Conservation (phyloP, 345 rosid genomes). For the Brassica rapa region DNA sequence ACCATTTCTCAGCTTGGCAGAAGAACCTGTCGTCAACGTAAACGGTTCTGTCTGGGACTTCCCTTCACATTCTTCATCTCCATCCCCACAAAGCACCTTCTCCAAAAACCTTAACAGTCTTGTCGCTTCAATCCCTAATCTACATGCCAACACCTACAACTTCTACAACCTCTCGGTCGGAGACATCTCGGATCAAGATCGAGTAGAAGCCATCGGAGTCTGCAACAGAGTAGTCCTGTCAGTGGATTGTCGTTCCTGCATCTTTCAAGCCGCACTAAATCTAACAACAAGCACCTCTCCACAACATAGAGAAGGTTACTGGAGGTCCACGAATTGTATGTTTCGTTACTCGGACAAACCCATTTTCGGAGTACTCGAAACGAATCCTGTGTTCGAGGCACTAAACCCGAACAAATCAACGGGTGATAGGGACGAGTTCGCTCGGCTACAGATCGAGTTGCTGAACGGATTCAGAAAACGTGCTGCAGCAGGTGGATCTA, state of each 20-base stretch:
- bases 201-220: conserved; percentile 10
- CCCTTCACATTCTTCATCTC: neutral
- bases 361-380: conserved; percentile 4
- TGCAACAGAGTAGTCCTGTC: neutral
- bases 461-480: neutral
- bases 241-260: neutral
- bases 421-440: neutral
- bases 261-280: neutral
- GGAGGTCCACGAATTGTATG: neutral
- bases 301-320: neutral
- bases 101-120: neutral
- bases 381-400: neutral
- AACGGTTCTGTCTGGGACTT: neutral
- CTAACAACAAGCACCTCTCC: neutral
- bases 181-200: conserved; percentile 1
- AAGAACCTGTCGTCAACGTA: neutral
- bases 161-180: conserved; percentile 10
- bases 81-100: neutral
- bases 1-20: conserved; percentile 1
- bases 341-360: conserved; percentile 8
- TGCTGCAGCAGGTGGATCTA: conserved; percentile 2
- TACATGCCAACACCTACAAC: neutral
- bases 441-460: neutral
- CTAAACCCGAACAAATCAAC: neutral
- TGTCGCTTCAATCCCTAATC: neutral